Percentiles rank a stretch among this genome's conserved stretches.
Evolutionary conservation across 176 grass and related monocot genomes (phyloP).

Genomic region (Oryza meyeriana): DNA sequence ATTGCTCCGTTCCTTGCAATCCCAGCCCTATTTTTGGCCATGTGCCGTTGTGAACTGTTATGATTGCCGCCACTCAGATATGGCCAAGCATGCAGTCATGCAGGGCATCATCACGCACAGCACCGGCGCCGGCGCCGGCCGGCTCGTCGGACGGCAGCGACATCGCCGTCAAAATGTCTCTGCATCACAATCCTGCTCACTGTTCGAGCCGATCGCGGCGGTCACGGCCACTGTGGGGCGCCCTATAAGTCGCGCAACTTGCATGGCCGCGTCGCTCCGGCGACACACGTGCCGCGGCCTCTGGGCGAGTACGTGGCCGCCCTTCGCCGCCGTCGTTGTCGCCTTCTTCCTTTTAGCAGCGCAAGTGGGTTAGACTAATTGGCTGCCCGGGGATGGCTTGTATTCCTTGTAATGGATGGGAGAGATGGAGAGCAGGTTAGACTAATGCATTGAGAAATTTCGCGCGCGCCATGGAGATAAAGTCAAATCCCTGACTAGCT

Average conservation of each 20-base stretch:
- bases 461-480: not conserved
- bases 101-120: not conserved
- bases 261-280: not conserved
- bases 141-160: not conserved
- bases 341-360: not conserved
- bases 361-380: slow-evolving; percentile 1
- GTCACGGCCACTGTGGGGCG: not conserved
- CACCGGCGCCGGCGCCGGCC: not conserved
- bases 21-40: not conserved
- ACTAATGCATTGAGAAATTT: not conserved
- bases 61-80: not conserved
- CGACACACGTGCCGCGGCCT: not conserved
- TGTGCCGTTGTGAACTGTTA: not conserved
- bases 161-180: not conserved
- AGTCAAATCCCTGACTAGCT: not conserved
- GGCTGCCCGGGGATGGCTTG: not conserved
- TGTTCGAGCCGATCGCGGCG: not conserved
- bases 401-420: not conserved
- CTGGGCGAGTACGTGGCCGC: not conserved
- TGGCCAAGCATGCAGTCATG: not conserved
- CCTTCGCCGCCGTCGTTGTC: not conserved
- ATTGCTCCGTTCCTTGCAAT: not conserved
- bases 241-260: slow-evolving; percentile 23
- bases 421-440: not conserved
- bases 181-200: not conserved